Evolutionary conservation across 2,329 filamentous ascomycete species (phyloP).

Genomic region (Aspergillus flavus): DNA sequence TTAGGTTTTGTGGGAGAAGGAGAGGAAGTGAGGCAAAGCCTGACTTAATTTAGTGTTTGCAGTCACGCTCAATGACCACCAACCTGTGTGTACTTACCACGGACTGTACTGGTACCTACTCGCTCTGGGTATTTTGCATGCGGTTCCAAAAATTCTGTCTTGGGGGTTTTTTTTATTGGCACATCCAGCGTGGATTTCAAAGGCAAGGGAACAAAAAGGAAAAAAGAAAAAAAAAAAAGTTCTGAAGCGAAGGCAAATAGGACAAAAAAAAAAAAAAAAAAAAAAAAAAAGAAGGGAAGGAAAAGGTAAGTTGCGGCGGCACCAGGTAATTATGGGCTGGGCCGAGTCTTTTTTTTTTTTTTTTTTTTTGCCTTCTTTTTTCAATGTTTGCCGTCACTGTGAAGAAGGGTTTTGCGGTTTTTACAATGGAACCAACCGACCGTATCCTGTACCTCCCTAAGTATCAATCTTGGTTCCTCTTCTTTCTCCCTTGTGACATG

Average conservation of each 20-base stretch:
- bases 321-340: slow-evolving; percentile 3
- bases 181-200: background rate
- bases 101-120: slow-evolving; percentile 1
- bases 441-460: background rate
- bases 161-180: background rate
- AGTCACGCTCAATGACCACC: background rate
- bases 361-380: background rate
- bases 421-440: slow-evolving; percentile 1
- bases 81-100: background rate
- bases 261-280: background rate
- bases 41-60: slow-evolving; percentile 8
- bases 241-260: slow-evolving; percentile 11
- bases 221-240: background rate
- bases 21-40: slow-evolving; percentile 18
- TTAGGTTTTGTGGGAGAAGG: slow-evolving; percentile 31
- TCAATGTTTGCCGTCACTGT: background rate
- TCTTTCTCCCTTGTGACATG: background rate
- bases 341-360: background rate
- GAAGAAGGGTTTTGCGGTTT: slow-evolving; percentile 1
- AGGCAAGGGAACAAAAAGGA: background rate
- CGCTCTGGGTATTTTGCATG: background rate
- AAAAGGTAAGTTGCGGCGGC: slow-evolving; percentile 3
- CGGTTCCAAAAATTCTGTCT: background rate
- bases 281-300: background rate
- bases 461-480: background rate